Conservation (phyloP, 1,284 basidiomycete species). For the Pseudozyma tsukubaensis region DNA sequence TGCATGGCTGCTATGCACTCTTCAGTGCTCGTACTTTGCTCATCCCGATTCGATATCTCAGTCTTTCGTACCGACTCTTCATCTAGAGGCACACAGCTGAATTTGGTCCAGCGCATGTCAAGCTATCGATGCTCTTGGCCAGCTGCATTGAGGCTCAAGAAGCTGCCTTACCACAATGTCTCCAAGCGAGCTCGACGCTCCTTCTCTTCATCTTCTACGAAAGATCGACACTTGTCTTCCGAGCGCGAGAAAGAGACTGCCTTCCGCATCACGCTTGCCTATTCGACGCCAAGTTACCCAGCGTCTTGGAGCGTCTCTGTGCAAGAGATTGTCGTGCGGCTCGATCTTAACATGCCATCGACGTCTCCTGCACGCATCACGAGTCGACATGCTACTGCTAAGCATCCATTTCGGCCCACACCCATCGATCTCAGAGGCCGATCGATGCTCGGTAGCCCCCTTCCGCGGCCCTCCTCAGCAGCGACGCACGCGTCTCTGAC, state of each 20-base stretch:
- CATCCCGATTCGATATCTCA: conserved; percentile 53
- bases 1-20: conserved; percentile 52
- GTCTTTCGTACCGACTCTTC: conserved; percentile 31
- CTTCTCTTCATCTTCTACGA: not conserved
- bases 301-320: conserved; percentile 62
- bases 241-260: conserved; percentile 8
- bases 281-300: conserved; percentile 63
- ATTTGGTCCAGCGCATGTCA: conserved; percentile 30
- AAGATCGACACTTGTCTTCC: not conserved
- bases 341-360: conserved; percentile 11
- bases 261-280: conserved; percentile 60
- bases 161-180: conserved; percentile 47
- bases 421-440: conserved; percentile 33
- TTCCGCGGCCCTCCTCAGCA: not conserved
- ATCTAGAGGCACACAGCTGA: not conserved
- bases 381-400: conserved; percentile 37
- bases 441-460: conserved; percentile 22
- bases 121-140: conserved; percentile 49
- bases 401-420: conserved; percentile 28
- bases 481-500: too few species aligned
- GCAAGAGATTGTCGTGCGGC: conserved; percentile 57
- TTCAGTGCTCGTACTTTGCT: conserved; percentile 62
- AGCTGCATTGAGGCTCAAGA: conserved; percentile 46
- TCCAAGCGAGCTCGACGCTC: conserved; percentile 16
- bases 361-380: conserved; percentile 22